Percentiles rank a stretch among this genome's conserved stretches.
These are phyloP conservation scores for Daedaleopsis nitida DNA, from an alignment of 768 basidiomycete species.

Conservation along the genomic window DNA sequence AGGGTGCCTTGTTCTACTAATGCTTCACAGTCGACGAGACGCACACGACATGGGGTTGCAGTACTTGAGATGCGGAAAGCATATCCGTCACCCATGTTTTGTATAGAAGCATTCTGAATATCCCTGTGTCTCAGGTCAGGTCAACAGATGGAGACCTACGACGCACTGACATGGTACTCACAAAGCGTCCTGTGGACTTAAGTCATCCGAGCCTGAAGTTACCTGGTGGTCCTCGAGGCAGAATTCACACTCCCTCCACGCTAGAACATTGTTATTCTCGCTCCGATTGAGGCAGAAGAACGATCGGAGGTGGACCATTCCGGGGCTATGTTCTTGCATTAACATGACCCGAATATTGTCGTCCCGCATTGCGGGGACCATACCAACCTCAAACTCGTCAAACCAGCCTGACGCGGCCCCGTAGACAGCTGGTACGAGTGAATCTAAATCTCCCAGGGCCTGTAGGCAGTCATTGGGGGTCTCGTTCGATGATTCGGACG, in stretches of 20 bases:
- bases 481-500: neutral
- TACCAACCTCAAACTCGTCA: conserved; percentile 1
- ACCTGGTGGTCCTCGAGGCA: neutral
- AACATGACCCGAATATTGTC: conserved; percentile 8
- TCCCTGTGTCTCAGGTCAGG: neutral
- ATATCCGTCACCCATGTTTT: neutral
- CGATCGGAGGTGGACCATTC: conserved; percentile 5
- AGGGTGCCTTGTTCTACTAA: neutral
- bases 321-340: neutral
- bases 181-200: neutral
- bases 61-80: conserved; percentile 1
- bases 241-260: conserved; percentile 4
- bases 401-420: conserved; percentile 7
- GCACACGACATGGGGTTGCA: conserved; percentile 4
- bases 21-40: conserved; percentile 13
- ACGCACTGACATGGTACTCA: neutral
- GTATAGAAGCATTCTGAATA: neutral
- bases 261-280: neutral
- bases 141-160: no score
- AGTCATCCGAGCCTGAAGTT: neutral
- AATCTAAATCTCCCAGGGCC: neutral
- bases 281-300: conserved; percentile 1
- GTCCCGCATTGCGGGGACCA: neutral
- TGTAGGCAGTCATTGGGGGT: no score
- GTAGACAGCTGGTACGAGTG: neutral